phyloP scores from a whole-genome alignment of 192 early-diverging fungal species.

The Radiomyces spectabilis region DNA sequence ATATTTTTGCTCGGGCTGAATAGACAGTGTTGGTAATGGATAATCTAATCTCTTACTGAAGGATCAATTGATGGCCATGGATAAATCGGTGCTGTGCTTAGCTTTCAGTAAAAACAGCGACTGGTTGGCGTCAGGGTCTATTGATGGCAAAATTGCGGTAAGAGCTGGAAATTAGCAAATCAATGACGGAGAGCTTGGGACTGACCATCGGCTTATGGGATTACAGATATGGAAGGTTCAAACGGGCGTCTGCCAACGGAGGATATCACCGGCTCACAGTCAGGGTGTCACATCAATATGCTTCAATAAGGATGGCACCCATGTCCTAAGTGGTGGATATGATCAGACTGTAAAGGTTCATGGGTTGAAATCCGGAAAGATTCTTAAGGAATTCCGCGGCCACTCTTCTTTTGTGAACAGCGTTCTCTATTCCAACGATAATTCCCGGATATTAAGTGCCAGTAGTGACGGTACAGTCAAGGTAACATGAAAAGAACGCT shows the following conservation, averaged over 20 bases:
- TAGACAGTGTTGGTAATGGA: background rate
- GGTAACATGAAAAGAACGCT: conserved; percentile 28
- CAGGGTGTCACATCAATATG: conserved; percentile 74
- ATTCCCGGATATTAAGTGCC: conserved; percentile 62
- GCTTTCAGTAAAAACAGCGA: conserved; percentile 75
- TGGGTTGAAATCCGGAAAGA: conserved; percentile 89
- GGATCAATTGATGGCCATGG: conserved; percentile 91
- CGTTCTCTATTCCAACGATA: conserved; percentile 66
- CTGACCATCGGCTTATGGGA: too few relatives aligned
- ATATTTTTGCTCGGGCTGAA: background rate
- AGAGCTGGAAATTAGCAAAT: background rate
- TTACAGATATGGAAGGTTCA: conserved; percentile 72
- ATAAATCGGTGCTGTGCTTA: conserved; percentile 70
- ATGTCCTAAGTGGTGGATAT: conserved; percentile 75
- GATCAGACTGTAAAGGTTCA: conserved; percentile 77
- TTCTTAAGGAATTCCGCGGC: conserved; percentile 85
- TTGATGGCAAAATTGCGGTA: conserved; percentile 80
- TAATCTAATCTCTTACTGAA: conserved; percentile 7
- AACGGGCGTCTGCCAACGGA: conserved; percentile 61
- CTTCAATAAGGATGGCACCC: conserved; percentile 72
- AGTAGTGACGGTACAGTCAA: conserved; percentile 84
- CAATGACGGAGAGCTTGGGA: too few relatives aligned
- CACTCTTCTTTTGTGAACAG: conserved; percentile 87
- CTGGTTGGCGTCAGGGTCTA: conserved; percentile 73
- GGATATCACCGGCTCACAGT: conserved; percentile 77